Conservation (phyloP, 2,329 filamentous ascomycete genomes). For the Bipolaris bicolor region DNA sequence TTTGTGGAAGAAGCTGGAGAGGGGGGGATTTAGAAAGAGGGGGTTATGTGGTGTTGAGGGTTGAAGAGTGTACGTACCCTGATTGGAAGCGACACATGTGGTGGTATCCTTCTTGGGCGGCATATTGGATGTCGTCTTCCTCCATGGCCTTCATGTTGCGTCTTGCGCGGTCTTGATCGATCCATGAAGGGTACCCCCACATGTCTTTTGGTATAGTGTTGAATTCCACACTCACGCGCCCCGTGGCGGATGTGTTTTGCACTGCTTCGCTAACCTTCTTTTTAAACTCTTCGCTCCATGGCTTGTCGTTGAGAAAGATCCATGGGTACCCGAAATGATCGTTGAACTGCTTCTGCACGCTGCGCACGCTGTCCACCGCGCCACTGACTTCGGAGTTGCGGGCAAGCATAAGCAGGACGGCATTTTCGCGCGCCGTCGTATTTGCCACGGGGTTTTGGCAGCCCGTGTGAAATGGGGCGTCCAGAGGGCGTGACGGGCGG, state of each 20-base stretch:
- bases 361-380: conserved; percentile 69
- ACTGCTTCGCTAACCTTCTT: conserved; percentile 75
- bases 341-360: conserved; percentile 88
- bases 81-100: conserved; percentile 97
- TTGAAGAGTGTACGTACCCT: conserved; percentile 14
- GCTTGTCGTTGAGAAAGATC: conserved; percentile 96
- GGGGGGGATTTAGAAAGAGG: not conserved
- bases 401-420: conserved; percentile 85
- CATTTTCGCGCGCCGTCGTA: conserved; percentile 73
- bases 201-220: conserved; percentile 87
- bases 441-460: conserved; percentile 16
- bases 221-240: conserved; percentile 68
- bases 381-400: conserved; percentile 83
- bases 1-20: conserved; percentile 77
- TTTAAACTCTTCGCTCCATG: conserved; percentile 90
- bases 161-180: conserved; percentile 44
- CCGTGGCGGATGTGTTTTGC: conserved; percentile 61
- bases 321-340: conserved; percentile 97
- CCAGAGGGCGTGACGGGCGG: conserved; percentile 14
- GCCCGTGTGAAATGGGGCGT: conserved; percentile 20
- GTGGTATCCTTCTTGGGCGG: conserved; percentile 84
- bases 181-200: conserved; percentile 81
- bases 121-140: conserved; percentile 80
- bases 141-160: conserved; percentile 79
- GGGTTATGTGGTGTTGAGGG: too few species aligned